A percentile compares a stretch with the other conserved stretches of the same genome.
These are phyloP conservation scores for Globisporangium mamillatum DNA, from an alignment of 352 stramenopile species.

Conservation along the genomic window DNA sequence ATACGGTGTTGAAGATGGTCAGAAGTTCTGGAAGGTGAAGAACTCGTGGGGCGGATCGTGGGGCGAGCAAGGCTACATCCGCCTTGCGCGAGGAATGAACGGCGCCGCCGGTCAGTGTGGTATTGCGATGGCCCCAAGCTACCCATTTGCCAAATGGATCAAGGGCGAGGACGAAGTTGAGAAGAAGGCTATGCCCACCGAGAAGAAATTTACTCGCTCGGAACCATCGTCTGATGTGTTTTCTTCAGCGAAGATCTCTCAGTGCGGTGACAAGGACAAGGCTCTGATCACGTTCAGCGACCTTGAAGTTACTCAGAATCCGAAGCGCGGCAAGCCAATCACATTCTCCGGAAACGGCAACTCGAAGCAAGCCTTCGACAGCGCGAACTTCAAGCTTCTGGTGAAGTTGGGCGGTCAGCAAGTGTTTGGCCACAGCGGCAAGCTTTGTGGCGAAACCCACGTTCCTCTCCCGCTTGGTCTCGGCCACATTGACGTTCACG, in stretches of 20 bases:
- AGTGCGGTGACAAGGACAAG: slow-evolving; percentile 71
- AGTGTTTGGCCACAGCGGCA: slow-evolving; percentile 70
- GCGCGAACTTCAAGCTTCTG: slow-evolving; percentile 63
- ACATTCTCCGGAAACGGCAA: slow-evolving; percentile 68
- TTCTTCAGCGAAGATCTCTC: slow-evolving; percentile 74
- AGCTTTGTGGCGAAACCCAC: slow-evolving; percentile 76
- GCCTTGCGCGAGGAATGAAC: slow-evolving; percentile 74
- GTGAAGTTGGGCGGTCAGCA: slow-evolving; percentile 72
- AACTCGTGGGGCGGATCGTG: slow-evolving; percentile 96
- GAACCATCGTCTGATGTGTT: slow-evolving; percentile 36
- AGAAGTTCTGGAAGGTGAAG: slow-evolving; percentile 95
- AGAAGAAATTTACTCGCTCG: slow-evolving; percentile 8
- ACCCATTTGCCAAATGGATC: slow-evolving; percentile 53
- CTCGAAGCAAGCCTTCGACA: slow-evolving; percentile 59
- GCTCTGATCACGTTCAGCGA: slow-evolving; percentile 65
- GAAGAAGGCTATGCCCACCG: not conserved
- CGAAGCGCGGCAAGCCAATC: slow-evolving; percentile 76
- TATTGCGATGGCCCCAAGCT: slow-evolving; percentile 73
- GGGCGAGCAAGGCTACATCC: slow-evolving; percentile 94
- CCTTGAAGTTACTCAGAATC: slow-evolving; percentile 56
- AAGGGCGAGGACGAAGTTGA: slow-evolving; percentile 16
- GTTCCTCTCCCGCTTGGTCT: slow-evolving; percentile 77
- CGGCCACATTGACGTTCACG: slow-evolving; percentile 83
- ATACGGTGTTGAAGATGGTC: slow-evolving; percentile 89
- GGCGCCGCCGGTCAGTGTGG: slow-evolving; percentile 56